Evolutionary conservation across 2,329 filamentous ascomycete genomes (phyloP), one percentile per base, ranked within the genome.

Genomic region (Fusarium equiseti): DNA sequence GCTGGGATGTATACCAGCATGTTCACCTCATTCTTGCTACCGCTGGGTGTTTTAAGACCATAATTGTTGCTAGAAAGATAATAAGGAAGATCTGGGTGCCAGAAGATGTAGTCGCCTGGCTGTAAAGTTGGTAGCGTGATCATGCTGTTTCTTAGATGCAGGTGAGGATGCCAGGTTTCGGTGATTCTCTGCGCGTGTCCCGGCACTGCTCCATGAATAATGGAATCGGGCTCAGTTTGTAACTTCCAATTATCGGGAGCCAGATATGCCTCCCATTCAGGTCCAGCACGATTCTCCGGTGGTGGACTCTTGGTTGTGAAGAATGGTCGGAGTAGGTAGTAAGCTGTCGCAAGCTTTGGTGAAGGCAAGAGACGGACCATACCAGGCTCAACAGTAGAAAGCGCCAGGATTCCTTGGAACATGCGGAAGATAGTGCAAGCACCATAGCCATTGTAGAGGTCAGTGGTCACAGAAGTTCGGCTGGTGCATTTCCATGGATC

Each of bases 281-380:
- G 79, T 7, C 82, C 82, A 18, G 75, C 74, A 54, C 77, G 79
- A n/a, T 59, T 60, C 27, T 80, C 79, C 1, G 85, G 85, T 6
- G 82, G 78, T 5, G 81, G 79, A 10, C 75, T 81, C 66, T 80
- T 83, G 22, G 85, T 79, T 53, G 80, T 81, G 77, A 88, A 88
- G 75, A 88, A 87, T 7, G 86, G 86, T 3, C 86, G 82, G 3
- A 96, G 85, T 1, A 96, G 85, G 70, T 90, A 91, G 79, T 96
- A 96, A 4, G 92, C 90, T 0, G 92, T 95, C 18, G 92, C 90
- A 58, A 92, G 87, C 56, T 86, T 85, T 0, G 93, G 92, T 68
- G 93, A 94, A 2, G 95, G 90, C 20, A 91, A 85, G 16, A 96
- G 81, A 0, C 91, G 92, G 9, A 92, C 91, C 79, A 94, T 90